Evolutionary conservation across 108 stramenopile species (phyloP).

Genomic region (Schizochytrium sp.): DNA sequence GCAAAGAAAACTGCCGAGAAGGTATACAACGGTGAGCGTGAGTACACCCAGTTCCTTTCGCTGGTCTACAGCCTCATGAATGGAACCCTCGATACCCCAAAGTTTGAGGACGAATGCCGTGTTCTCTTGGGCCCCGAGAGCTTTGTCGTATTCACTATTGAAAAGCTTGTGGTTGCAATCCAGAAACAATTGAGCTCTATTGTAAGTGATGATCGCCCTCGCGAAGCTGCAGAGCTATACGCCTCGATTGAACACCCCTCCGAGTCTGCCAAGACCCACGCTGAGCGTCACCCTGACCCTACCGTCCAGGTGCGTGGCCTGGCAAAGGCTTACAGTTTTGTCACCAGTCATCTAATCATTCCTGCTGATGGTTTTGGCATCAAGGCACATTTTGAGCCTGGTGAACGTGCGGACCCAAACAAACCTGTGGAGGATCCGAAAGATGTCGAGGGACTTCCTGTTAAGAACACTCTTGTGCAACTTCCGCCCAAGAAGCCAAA

Average conservation of each 20-base stretch:
- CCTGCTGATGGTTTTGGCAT: background rate
- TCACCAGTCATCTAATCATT: background rate
- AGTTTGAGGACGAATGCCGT: constrained; percentile 76
- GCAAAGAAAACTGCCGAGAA: background rate
- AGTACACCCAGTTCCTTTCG: constrained; percentile 68
- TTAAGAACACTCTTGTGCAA: background rate
- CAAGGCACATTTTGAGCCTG: background rate
- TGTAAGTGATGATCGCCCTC: constrained; percentile 64
- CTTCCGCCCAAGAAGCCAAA: background rate
- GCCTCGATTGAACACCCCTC: background rate
- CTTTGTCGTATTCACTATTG: constrained; percentile 70
- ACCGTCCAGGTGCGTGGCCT: background rate
- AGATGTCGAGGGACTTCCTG: background rate
- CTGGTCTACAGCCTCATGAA: constrained; percentile 71
- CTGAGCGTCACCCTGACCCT: background rate
- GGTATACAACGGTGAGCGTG: background rate
- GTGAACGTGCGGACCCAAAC: constrained; percentile 6
- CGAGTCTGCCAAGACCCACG: background rate
- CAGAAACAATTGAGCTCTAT: constrained; percentile 67
- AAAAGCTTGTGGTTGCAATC: constrained; percentile 68
- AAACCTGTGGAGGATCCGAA: background rate
- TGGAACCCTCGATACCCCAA: constrained; percentile 56
- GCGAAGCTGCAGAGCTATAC: constrained; percentile 11
- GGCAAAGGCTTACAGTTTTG: constrained; percentile 41
- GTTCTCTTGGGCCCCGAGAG: constrained; percentile 68